phyloP scores from a whole-genome alignment of 2,329 filamentous ascomycete genomes.

The Ascomycota sp. region DNA sequence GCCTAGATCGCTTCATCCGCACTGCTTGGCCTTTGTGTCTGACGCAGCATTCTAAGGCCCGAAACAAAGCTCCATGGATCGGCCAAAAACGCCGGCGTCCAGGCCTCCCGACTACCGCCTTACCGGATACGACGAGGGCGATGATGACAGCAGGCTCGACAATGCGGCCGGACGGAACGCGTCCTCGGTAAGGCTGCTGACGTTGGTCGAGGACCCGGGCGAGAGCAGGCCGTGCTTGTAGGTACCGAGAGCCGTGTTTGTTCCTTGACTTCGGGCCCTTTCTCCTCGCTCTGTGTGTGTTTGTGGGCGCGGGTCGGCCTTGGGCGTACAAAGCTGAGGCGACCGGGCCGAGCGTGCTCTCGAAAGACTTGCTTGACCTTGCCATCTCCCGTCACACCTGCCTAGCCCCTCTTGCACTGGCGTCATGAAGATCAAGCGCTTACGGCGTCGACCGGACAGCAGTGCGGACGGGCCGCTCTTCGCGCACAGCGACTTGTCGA shows the following conservation, averaged over 20 bases:
- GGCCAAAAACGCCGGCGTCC: conserved; percentile 26
- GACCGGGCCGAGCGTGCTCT: no score
- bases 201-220: conserved; percentile 37
- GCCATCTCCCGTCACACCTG: no score
- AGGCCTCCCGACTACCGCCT: conserved; percentile 37
- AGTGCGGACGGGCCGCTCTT: conserved; percentile 23
- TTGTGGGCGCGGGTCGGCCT: no score
- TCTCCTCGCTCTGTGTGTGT: no score
- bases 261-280: no score
- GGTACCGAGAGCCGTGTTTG: conserved; percentile 15
- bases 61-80: conserved; percentile 19
- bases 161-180: conserved; percentile 25
- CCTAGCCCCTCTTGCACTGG: no score
- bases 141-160: conserved; percentile 30
- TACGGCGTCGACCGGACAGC: conserved; percentile 21
- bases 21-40: no score
- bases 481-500: conserved; percentile 30
- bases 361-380: no score
- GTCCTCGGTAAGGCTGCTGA: conserved; percentile 38
- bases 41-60: conserved; percentile 9
- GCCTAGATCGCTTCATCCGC: neutral
- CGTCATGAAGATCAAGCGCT: conserved; percentile 14
- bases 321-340: no score
- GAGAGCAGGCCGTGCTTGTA: conserved; percentile 27
- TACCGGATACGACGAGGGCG: conserved; percentile 33